phyloP scores from a whole-genome alignment of 768 basidiomycete genomes.

The Tulasnella sp. region DNA sequence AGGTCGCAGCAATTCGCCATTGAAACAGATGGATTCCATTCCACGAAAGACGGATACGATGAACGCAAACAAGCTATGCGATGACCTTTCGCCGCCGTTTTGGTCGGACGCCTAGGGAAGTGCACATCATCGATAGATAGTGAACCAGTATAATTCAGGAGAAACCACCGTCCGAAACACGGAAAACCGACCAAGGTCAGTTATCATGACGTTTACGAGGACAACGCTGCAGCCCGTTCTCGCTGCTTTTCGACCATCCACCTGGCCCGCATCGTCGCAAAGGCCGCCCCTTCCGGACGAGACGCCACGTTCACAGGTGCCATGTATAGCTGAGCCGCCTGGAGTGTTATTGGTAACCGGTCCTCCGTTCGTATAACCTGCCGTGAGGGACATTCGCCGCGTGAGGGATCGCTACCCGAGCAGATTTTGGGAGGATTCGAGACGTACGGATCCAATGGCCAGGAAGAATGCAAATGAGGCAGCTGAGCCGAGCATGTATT shows the following conservation, averaged over 20 bases:
- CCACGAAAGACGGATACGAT: too few species aligned
- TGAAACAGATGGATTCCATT: too few species aligned
- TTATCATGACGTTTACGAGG: too few species aligned
- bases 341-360: conserved; percentile 42
- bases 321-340: conserved; percentile 51
- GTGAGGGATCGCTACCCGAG: conserved; percentile 1
- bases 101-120: too few species aligned
- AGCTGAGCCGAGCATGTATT: conserved; percentile 97
- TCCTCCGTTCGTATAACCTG: conserved; percentile 86
- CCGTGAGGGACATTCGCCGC: not conserved
- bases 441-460: conserved; percentile 73
- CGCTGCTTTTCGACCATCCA: conserved; percentile 51
- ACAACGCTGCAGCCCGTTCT: not conserved
- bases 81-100: too few species aligned
- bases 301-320: conserved; percentile 46
- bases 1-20: too few species aligned
- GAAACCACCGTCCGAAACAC: too few species aligned
- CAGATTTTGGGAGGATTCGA: conserved; percentile 13
- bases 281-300: conserved; percentile 50
- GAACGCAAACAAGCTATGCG: too few species aligned
- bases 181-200: too few species aligned
- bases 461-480: conserved; percentile 98
- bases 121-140: too few species aligned
- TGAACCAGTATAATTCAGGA: too few species aligned
- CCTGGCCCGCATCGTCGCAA: conserved; percentile 48